Evolutionary conservation across 2,329 filamentous ascomycete species (phyloP), one percentile per base, ranked within the genome.

Genomic region (Fusarium ramigenum): DNA sequence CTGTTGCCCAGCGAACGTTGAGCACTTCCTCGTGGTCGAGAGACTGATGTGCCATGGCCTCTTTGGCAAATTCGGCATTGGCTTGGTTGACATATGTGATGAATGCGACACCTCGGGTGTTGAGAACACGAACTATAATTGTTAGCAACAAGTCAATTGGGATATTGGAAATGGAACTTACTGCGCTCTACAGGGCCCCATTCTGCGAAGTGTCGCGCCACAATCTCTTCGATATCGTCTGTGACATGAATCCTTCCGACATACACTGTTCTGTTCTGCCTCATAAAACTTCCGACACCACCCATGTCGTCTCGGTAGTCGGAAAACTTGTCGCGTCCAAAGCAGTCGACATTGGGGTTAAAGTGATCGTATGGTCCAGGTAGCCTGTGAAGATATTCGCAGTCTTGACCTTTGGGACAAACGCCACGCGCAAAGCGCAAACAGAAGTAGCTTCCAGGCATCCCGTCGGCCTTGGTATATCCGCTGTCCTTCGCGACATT

Each of bases 271-370:
- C 96, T 88, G 80, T 99, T 99, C 79, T 97, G 93, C 28, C 96
- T 89, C 90, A 95, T 92, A 79, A 99, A 99, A 70, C 91, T 94
- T 32, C 96, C 96, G 5, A 98, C 95, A 74, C 97, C 97, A 60
- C 96, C 95, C 96, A 99, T 98, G 81, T 98, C 96, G 80, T 98
- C 96, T 78, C 95, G 87, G 83, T 98, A 98, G 79, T 97, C 96
- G 71, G 90, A 92, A 79, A 94, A 93, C 85, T 97, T 97, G 86
- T 98, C 96, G 66, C 96, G 75, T 4, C 82, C 82, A 79, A 99
- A 99, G 79, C 95, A 97, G 84, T 99, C 96, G 25, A 97, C 91
- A 77, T 98, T 98, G 3, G 93, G 93, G 70, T 96, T 96, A 84
- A 96, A 98, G 18, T 97, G 87, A 81, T 98, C 96, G 79, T 95